Percentiles rank a stretch among this genome's conserved stretches.
phyloP scores from a whole-genome alignment of 495 filamentous ascomycete species.

The Aspergillus bridgeri region DNA sequence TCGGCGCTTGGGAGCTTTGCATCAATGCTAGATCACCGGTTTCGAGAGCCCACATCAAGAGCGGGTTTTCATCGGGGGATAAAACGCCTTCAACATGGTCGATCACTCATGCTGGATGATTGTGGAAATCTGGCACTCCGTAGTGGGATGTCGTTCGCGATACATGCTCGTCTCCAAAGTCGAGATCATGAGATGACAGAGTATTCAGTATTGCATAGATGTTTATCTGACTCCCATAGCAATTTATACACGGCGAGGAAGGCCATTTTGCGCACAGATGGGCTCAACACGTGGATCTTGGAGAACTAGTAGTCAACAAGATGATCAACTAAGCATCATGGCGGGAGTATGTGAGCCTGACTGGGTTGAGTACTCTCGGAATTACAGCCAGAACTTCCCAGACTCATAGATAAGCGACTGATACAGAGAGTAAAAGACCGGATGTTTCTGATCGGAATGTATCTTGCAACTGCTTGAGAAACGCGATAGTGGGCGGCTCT shows the following conservation, averaged over 20 bases:
- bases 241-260: conserved; percentile 27
- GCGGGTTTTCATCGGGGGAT: conserved; percentile 27
- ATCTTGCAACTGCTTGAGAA: conserved; percentile 4
- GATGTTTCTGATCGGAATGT: not conserved
- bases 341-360: conserved; percentile 20
- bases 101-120: conserved; percentile 19
- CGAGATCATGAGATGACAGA: conserved; percentile 4
- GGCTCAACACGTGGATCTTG: conserved; percentile 32
- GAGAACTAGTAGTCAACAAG: conserved; percentile 35
- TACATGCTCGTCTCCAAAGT: conserved; percentile 6
- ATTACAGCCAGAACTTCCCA: not conserved
- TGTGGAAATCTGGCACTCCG: conserved; percentile 34
- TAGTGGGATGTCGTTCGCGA: conserved; percentile 28
- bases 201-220: not conserved
- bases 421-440: not conserved
- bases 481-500: conserved; percentile 3
- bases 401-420: not conserved
- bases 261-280: conserved; percentile 33
- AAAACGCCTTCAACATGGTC: conserved; percentile 29
- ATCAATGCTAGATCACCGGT: conserved; percentile 24
- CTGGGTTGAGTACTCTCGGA: not conserved
- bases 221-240: conserved; percentile 19
- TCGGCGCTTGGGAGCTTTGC: conserved; percentile 32
- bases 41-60: conserved; percentile 33
- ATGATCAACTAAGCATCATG: conserved; percentile 29